A percentile compares a stretch with the other conserved stretches of the same genome.
phyloP scores from a whole-genome alignment of 345 rosid genomes.

The Eucalyptus melliodora region DNA sequence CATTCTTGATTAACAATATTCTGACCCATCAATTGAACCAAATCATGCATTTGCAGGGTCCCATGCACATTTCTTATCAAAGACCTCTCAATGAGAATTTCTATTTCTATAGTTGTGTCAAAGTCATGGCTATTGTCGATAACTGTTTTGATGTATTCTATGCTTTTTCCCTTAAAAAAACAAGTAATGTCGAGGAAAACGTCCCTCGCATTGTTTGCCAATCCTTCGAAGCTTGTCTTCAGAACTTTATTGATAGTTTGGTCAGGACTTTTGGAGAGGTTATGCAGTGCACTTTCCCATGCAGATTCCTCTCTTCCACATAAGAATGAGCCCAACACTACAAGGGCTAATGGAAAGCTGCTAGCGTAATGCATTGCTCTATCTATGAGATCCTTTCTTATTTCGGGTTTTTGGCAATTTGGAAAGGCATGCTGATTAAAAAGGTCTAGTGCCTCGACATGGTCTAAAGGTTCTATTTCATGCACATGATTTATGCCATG shows the following conservation, averaged over 20 bases:
- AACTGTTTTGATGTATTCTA: not conserved
- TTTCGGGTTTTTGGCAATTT: rapidly evolving
- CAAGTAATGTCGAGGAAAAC: not conserved
- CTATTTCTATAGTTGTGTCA: not conserved
- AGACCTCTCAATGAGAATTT: not conserved
- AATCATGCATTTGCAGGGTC: not conserved
- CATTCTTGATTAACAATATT: not conserved
- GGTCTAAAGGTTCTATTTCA: no score
- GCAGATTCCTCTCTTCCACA: rapidly evolving
- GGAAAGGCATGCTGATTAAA: rapidly evolving
- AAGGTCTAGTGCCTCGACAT: rapidly evolving
- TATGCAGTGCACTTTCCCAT: not conserved
- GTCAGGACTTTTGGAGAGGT: not conserved
- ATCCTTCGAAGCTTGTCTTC: not conserved
- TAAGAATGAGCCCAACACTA: not conserved
- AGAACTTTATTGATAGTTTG: rapidly evolving
- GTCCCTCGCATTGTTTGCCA: rapidly evolving
- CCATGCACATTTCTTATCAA: not conserved
- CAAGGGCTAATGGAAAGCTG: no score
- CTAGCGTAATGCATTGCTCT: no score
- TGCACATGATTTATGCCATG: rapidly evolving
- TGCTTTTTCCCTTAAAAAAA: no score
- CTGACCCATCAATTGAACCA: not conserved
- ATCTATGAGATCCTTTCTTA: no score
- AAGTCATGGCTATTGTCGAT: rapidly evolving